Conservation (phyloP, 2,329 filamentous ascomycete genomes). For the Coniella vitis region DNA sequence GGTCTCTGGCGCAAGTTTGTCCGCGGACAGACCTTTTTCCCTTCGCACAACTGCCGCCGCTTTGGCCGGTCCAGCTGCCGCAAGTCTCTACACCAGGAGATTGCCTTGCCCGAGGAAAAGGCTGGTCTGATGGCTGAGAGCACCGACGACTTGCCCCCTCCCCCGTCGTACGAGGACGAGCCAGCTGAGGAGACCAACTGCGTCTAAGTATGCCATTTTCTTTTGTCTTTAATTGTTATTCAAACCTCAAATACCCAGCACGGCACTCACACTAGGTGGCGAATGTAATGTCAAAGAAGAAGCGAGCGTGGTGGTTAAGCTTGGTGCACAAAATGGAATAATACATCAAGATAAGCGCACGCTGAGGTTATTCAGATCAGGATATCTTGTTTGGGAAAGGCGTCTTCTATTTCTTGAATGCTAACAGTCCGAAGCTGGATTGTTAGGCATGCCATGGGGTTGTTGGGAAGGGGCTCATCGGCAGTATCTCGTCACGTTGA, state of each 20-base stretch:
- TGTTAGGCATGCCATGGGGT: no score
- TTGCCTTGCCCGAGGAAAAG: conserved; percentile 41
- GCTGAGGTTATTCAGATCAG: no score
- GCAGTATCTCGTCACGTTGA: no score
- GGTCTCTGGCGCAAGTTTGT: conserved; percentile 50
- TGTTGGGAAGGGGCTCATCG: no score
- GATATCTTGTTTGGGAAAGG: no score
- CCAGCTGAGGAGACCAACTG: conserved; percentile 2
- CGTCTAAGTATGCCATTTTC: background rate
- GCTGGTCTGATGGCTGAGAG: conserved; percentile 38
- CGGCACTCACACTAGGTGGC: background rate
- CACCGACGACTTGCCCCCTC: conserved; percentile 21
- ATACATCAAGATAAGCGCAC: no score
- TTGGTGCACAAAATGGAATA: background rate
- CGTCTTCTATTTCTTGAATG: no score
- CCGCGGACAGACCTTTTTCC: conserved; percentile 33
- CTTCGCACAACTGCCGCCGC: conserved; percentile 25
- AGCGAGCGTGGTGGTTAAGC: background rate
- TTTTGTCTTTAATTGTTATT: no score
- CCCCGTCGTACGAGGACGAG: conserved; percentile 23
- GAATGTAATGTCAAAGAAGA: background rate
- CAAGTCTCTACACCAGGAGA: conserved; percentile 33
- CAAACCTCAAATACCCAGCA: no score
- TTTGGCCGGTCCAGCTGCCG: conserved; percentile 20
- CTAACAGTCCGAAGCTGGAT: no score